Percentiles rank a stretch among this genome's conserved stretches.
Conservation (phyloP, 306 rosid species). For the Castanopsis chinensis region DNA sequence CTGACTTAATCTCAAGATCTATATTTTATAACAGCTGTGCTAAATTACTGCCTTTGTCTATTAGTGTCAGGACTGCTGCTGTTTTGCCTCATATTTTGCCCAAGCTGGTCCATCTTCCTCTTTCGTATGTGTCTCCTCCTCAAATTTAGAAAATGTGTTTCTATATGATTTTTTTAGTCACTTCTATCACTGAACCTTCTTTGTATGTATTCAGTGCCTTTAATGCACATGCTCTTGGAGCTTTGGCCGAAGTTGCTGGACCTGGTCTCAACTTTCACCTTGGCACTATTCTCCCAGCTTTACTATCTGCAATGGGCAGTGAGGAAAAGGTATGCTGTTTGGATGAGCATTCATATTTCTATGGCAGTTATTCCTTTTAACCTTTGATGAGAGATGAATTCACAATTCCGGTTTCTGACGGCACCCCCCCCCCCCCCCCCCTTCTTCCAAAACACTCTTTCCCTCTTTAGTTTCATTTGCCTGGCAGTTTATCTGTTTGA, state of each 20-base stretch:
- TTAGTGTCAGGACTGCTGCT: constrained; percentile 87
- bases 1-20: background rate
- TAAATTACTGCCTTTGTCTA: constrained; percentile 20
- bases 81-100: constrained; percentile 96
- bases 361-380: constrained; percentile 5
- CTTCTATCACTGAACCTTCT: constrained; percentile 3
- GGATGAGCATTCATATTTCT: constrained; percentile 8
- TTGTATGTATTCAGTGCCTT: constrained; percentile 63
- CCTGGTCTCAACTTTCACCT: constrained; percentile 85
- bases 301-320: constrained; percentile 74
- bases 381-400: constrained; percentile 9
- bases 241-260: constrained; percentile 97
- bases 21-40: background rate
- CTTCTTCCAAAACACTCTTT: too few relatives aligned
- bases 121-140: constrained; percentile 60
- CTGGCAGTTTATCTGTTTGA: background rate
- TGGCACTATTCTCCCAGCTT: constrained; percentile 84
- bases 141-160: constrained; percentile 8
- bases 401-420: background rate
- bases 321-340: constrained; percentile 58
- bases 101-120: constrained; percentile 85
- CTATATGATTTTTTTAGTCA: constrained; percentile 1
- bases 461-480: background rate
- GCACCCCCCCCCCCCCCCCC: too few relatives aligned
- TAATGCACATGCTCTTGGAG: constrained; percentile 97